These are phyloP conservation scores for Bruguiera parviflora DNA, from an alignment of 345 rosid genomes.

Conservation along the genomic window DNA sequence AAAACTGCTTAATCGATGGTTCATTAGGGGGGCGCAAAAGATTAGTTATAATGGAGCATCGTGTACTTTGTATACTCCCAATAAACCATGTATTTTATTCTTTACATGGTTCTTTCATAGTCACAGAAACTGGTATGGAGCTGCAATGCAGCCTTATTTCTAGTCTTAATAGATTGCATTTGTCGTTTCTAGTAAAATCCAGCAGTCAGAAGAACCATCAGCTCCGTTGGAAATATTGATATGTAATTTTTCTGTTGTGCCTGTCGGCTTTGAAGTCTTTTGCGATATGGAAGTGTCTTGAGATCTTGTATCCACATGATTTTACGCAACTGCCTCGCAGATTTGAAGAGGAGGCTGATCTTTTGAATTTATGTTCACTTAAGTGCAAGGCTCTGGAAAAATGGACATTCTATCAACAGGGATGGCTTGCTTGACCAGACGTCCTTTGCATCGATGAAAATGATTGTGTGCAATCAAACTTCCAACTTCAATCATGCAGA, in stretches of 20 bases:
- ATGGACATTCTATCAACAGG: too few relatives aligned
- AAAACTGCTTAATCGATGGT: slow-evolving; percentile 31
- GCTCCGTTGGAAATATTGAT: neutral
- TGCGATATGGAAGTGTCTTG: neutral
- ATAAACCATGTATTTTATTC: slow-evolving; percentile 2
- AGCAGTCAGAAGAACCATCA: neutral
- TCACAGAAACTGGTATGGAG: slow-evolving; percentile 13
- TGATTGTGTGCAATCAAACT: too few relatives aligned
- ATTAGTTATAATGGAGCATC: neutral
- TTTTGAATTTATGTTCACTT: too few relatives aligned
- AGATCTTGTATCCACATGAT: neutral
- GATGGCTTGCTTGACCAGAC: too few relatives aligned
- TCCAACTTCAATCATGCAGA: too few relatives aligned
- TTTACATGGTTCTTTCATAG: slow-evolving; percentile 13
- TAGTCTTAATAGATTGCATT: slow-evolving; percentile 4
- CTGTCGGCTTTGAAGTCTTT: neutral
- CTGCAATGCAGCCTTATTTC: slow-evolving; percentile 5
- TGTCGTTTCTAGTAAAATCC: slow-evolving; percentile 2
- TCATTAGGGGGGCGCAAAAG: neutral
- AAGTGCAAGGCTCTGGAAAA: too few relatives aligned
- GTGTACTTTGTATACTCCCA: neutral
- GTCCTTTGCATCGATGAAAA: too few relatives aligned
- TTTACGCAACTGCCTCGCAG: neutral
- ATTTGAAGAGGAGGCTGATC: neutral
- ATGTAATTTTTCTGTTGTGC: neutral